These are phyloP conservation scores for Solanum infundibuliforme DNA, from an alignment of 257 asterid species.

Conservation along the genomic window DNA sequence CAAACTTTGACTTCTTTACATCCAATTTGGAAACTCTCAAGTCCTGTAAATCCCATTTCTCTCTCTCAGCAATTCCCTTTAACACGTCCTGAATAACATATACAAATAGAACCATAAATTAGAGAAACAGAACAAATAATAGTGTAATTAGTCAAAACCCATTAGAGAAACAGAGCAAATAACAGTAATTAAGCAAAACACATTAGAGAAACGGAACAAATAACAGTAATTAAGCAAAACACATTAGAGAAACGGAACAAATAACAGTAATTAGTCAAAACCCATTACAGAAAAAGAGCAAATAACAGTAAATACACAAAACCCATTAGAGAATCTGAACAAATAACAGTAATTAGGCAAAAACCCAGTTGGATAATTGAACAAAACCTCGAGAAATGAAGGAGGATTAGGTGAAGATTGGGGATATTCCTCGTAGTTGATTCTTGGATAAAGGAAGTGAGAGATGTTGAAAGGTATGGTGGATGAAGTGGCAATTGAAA, in stretches of 20 bases:
- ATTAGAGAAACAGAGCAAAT: neutral
- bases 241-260: neutral
- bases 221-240: neutral
- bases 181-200: neutral
- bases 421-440: slow-evolving; percentile 22
- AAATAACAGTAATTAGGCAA: neutral
- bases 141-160: neutral
- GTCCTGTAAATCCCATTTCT: slow-evolving; percentile 56
- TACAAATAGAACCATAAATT: neutral
- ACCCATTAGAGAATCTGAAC: neutral
- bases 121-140: neutral
- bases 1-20: slow-evolving; percentile 31
- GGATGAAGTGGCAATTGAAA: slow-evolving; percentile 26
- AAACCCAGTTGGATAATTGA: neutral
- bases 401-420: slow-evolving; percentile 18
- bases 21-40: slow-evolving; percentile 46
- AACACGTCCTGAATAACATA: slow-evolving; percentile 31
- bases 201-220: neutral
- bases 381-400: slow-evolving; percentile 1
- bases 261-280: neutral
- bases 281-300: too few relatives aligned
- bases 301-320: neutral
- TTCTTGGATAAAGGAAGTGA: slow-evolving; percentile 38
- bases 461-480: slow-evolving; percentile 34
- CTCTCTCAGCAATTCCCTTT: slow-evolving; percentile 39